These are phyloP conservation scores for Candida arabinofermentans DNA, from an alignment of 805 yeast species.

Conservation along the genomic window DNA sequence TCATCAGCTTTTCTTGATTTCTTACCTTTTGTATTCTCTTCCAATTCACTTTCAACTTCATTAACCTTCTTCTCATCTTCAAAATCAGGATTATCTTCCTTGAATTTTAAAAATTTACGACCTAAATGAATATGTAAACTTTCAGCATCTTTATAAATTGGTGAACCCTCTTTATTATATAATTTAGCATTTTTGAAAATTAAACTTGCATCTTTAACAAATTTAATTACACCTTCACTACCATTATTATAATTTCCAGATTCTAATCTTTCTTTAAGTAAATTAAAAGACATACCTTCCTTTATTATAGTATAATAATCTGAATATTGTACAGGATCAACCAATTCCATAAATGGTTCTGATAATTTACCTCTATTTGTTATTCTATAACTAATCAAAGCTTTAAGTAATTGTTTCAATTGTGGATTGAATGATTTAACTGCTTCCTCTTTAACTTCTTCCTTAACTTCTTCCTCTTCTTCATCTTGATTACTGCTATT, in stretches of 20 bases:
- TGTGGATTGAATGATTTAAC: slow-evolving; percentile 12
- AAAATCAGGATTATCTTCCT: slow-evolving; percentile 25
- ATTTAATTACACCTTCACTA: slow-evolving; percentile 50
- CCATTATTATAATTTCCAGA: slow-evolving; percentile 47
- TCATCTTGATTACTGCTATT: slow-evolving; percentile 17
- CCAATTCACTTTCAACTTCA: slow-evolving; percentile 6
- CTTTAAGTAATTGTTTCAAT: slow-evolving; percentile 31
- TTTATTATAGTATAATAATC: slow-evolving; percentile 73
- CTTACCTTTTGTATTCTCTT: slow-evolving; percentile 4
- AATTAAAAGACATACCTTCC: slow-evolving; percentile 68
- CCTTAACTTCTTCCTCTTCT: slow-evolving; percentile 1
- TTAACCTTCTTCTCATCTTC: slow-evolving; percentile 16
- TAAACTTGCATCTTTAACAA: slow-evolving; percentile 52
- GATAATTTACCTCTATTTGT: slow-evolving; percentile 51
- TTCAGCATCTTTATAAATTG: slow-evolving; percentile 67
- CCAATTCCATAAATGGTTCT: slow-evolving; percentile 73
- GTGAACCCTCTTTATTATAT: slow-evolving; percentile 71
- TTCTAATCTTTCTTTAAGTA: slow-evolving; percentile 52
- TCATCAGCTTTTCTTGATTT: slow-evolving; percentile 4
- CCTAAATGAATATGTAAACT: slow-evolving; percentile 52
- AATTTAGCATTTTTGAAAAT: slow-evolving; percentile 76
- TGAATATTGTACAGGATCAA: slow-evolving; percentile 67
- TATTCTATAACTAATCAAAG: slow-evolving; percentile 40
- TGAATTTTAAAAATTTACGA: slow-evolving; percentile 34
- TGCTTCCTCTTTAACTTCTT: no score